phyloP scores from a whole-genome alignment of 2,329 filamentous ascomycete species.

The Rhinocladiella similis region DNA sequence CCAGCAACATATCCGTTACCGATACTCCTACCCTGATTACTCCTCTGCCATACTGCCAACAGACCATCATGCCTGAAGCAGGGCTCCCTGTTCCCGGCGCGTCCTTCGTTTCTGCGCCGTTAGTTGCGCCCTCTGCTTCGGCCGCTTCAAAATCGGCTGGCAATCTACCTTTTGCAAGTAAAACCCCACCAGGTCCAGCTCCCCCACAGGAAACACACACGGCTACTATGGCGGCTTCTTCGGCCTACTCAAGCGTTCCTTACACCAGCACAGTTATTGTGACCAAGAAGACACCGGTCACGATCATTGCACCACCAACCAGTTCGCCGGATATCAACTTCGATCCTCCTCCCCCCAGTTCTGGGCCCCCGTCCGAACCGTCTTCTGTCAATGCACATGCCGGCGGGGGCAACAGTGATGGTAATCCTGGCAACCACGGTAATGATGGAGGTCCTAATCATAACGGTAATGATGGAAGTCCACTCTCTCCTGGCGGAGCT shows the following conservation, averaged over 20 bases:
- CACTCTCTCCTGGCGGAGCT: neutral
- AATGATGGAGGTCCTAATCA: neutral
- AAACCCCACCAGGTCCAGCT: neutral
- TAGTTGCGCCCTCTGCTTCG: neutral
- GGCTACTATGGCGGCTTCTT: conserved; percentile 1
- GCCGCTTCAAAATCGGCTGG: neutral
- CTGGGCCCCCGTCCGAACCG: neutral
- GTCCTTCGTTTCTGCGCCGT: neutral
- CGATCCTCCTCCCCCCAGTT: conserved; percentile 7
- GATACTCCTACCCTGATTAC: conserved; percentile 23
- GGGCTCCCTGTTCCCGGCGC: neutral
- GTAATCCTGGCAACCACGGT: conserved; percentile 1
- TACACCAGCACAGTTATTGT: conserved; percentile 29
- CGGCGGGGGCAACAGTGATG: conserved; percentile 6
- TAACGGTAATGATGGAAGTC: neutral
- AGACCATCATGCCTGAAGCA: conserved; percentile 18
- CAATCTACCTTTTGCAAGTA: neutral
- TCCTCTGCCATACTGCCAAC: conserved; percentile 21
- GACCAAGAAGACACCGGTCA: conserved; percentile 31
- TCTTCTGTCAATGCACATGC: neutral
- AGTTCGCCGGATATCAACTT: conserved; percentile 19
- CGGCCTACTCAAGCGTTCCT: conserved; percentile 18
- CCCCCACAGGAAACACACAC: neutral
- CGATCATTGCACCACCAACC: conserved; percentile 16
- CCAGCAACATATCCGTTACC: conserved; percentile 21